phyloP scores from a whole-genome alignment of 148 eudicot species.

The Rhododendron molle region DNA sequence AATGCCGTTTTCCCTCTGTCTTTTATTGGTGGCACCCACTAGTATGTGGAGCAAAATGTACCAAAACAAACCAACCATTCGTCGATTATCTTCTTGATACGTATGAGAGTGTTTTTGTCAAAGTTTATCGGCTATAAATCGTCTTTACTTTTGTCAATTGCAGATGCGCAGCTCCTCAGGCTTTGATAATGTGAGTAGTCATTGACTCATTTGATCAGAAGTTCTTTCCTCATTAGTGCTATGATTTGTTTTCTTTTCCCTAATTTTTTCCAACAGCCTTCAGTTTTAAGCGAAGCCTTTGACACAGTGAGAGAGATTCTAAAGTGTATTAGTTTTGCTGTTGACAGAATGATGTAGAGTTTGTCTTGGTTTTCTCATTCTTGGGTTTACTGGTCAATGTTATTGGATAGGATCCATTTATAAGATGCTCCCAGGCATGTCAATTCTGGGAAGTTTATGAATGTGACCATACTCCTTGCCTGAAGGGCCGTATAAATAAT shows the following conservation, averaged over 20 bases:
- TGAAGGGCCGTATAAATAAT: neutral
- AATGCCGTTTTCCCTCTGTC: neutral
- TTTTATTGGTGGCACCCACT: neutral
- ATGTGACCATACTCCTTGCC: neutral
- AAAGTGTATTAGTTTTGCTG: neutral
- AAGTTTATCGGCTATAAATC: neutral
- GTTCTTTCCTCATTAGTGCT: neutral
- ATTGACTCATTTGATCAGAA: neutral
- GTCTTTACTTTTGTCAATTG: neutral
- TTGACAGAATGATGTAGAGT: neutral
- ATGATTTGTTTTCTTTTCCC: neutral
- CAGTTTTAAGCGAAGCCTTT: neutral
- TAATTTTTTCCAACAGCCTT: neutral
- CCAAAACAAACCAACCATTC: neutral
- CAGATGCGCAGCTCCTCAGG: slow-evolving; percentile 12
- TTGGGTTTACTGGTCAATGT: neutral
- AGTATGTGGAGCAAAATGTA: neutral
- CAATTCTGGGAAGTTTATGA: neutral
- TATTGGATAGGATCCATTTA: neutral
- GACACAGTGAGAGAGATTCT: neutral
- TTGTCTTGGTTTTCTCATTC: neutral
- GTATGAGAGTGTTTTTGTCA: neutral
- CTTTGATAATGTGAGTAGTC: slow-evolving; percentile 13
- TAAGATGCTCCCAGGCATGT: neutral
- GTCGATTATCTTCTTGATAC: neutral